Evolutionary conservation across 2,329 filamentous ascomycete genomes (phyloP).

Genomic region (Apiospora marii): DNA sequence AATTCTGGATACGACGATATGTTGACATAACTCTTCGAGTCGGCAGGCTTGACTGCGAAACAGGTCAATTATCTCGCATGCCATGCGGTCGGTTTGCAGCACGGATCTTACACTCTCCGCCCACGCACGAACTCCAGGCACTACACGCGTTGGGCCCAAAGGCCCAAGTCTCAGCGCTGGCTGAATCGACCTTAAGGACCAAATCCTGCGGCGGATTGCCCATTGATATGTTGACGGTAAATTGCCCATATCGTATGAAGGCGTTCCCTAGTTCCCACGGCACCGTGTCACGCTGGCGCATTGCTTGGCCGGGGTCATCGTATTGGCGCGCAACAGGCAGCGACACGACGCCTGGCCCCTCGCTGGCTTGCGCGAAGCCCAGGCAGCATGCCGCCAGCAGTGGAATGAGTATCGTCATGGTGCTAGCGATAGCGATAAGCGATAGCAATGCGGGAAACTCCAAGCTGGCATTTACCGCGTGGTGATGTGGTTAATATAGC

Average conservation of each 20-base stretch:
- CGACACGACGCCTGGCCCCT: neutral
- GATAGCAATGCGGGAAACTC: neutral
- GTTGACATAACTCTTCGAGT: slow-evolving; percentile 16
- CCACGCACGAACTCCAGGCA: neutral
- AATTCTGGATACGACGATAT: slow-evolving; percentile 17
- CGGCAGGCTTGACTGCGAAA: neutral
- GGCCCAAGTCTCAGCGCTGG: slow-evolving; percentile 23
- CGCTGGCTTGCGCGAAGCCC: neutral
- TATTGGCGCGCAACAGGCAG: slow-evolving; percentile 3
- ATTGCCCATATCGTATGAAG: slow-evolving; percentile 19
- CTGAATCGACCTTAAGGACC: slow-evolving; percentile 23
- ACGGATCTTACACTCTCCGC: slow-evolving; percentile 16
- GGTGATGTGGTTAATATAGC: slow-evolving; percentile 8
- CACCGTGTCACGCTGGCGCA: neutral
- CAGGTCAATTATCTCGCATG: neutral
- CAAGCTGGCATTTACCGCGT: neutral
- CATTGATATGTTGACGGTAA: slow-evolving; percentile 23
- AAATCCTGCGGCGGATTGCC: slow-evolving; percentile 23
- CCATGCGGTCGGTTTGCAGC: neutral
- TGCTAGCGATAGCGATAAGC: neutral
- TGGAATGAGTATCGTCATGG: neutral
- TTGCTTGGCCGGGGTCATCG: neutral
- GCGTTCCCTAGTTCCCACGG: slow-evolving; percentile 22
- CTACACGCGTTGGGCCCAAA: slow-evolving; percentile 8
- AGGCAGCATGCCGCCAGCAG: neutral